Conservation (phyloP, 495 filamentous ascomycete species). For the Trichoderma erinaceum region DNA sequence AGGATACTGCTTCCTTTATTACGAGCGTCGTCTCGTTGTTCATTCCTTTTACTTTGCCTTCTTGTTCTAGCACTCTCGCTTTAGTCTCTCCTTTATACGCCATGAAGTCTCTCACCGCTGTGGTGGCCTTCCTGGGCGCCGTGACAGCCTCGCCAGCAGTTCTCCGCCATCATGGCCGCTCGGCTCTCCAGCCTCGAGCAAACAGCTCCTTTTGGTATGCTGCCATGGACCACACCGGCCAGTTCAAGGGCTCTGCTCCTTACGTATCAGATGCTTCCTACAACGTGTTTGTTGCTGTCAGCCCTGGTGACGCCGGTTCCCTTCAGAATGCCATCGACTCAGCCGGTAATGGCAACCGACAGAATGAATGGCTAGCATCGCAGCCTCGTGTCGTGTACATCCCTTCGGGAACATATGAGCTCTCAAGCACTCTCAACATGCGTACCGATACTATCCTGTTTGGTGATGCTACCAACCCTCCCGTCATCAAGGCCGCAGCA, state of each 20-base stretch:
- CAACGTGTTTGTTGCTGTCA: slow-evolving; percentile 1
- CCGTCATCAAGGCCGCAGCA: slow-evolving; percentile 55
- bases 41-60: neutral
- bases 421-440: slow-evolving; percentile 50
- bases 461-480: slow-evolving; percentile 62
- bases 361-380: slow-evolving; percentile 7
- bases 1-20: neutral
- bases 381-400: slow-evolving; percentile 50
- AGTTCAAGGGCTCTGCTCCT: slow-evolving; percentile 1
- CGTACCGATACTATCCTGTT: slow-evolving; percentile 55
- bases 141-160: neutral
- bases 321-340: slow-evolving; percentile 4
- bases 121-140: neutral
- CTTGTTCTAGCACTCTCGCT: neutral
- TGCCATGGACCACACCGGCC: slow-evolving; percentile 2
- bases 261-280: neutral
- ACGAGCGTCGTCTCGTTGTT: neutral
- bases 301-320: neutral
- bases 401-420: slow-evolving; percentile 55
- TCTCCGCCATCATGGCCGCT: neutral
- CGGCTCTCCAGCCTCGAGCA: neutral
- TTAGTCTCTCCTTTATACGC: neutral
- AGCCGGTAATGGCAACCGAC: neutral
- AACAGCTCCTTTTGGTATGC: slow-evolving; percentile 4
- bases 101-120: neutral